Conservation (phyloP, 495 filamentous ascomycete genomes). For the Penicillium waksmanii region DNA sequence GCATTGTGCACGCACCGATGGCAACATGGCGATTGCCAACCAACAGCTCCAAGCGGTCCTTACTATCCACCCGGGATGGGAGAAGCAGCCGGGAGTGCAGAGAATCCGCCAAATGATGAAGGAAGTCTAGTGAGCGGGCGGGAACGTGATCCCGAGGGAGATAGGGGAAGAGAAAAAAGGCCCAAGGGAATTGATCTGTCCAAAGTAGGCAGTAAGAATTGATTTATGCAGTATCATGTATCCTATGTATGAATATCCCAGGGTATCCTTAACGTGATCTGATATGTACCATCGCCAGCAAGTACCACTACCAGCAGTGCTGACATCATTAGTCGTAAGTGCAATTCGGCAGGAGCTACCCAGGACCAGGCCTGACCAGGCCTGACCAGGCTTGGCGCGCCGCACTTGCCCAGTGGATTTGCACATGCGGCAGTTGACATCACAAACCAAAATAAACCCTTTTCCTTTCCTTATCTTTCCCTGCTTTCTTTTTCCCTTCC, state of each 20-base stretch:
- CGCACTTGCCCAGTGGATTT: conserved; percentile 9
- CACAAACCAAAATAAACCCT: conserved; percentile 30
- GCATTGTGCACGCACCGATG: conserved; percentile 21
- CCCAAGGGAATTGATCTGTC: not conserved
- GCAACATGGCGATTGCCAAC: not conserved
- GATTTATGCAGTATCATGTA: too few species aligned
- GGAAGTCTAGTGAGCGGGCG: not conserved
- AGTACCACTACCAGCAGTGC: not conserved
- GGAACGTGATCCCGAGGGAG: not conserved
- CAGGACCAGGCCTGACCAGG: not conserved
- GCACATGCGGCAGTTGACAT: conserved; percentile 3
- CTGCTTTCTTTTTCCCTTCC: conserved; percentile 24
- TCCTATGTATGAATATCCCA: too few species aligned
- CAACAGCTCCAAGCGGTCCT: not conserved
- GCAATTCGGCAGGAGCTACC: conserved; percentile 11
- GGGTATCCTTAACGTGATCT: too few species aligned
- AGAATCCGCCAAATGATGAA: not conserved
- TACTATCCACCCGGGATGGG: not conserved
- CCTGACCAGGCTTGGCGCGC: not conserved
- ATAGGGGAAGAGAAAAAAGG: not conserved
- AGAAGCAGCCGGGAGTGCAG: not conserved
- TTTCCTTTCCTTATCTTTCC: not conserved
- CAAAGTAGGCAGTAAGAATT: too few species aligned
- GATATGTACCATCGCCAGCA: too few species aligned
- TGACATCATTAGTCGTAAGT: conserved; percentile 19